Evolutionary conservation across 441 rosid species (phyloP), one percentile per base, ranked within the genome.

Genomic region (Mallotus japonicus): DNA sequence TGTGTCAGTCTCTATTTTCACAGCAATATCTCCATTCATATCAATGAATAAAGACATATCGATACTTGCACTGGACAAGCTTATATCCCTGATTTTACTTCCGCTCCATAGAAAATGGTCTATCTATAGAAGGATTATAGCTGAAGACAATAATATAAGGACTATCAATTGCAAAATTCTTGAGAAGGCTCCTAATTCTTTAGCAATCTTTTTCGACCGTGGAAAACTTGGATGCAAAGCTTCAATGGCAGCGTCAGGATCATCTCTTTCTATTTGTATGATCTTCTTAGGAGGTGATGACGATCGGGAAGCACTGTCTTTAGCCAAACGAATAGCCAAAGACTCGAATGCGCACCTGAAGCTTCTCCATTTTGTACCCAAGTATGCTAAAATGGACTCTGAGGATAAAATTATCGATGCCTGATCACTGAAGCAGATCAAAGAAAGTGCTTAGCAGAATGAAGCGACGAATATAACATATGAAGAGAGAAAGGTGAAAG

Each of bases 161-260:
- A 65, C 58, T 14, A 67, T 86, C 8, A 85, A 85, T 14, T 1
- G 17, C 22, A 72, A 65, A 2, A 82, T 86, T 37, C 78, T 90
- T 11, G 81, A 83, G 17, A 84, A 75, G 14, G 86, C 87, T 6
- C 92, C 91, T 53, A 87, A 87, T 75, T 87, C 92, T 10, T 80
- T 88, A 0, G 92, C 87, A 4, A 83, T 88, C 62, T 74, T 85
- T 40, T 57, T 88, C 6, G 84, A 88, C 50, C 79, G 85, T 10
- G 83, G 84, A 14, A 70, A 58, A 55, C 51, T 69, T 5, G 72
- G 72, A 4, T 16, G 24, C 12, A n/a, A 8, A 54, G 22, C 46
- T 0, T 14, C 28, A 22, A 6, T 16, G 28, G 14, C 44, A 7
- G 22, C 57, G 7, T 8, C 60, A 16, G 14, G 13, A n/a, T 3